A percentile compares a stretch with the other conserved stretches of the same genome.
Evolutionary conservation across 179 eudicot genomes (phyloP).

Genomic region (Patellifolia procumbens): DNA sequence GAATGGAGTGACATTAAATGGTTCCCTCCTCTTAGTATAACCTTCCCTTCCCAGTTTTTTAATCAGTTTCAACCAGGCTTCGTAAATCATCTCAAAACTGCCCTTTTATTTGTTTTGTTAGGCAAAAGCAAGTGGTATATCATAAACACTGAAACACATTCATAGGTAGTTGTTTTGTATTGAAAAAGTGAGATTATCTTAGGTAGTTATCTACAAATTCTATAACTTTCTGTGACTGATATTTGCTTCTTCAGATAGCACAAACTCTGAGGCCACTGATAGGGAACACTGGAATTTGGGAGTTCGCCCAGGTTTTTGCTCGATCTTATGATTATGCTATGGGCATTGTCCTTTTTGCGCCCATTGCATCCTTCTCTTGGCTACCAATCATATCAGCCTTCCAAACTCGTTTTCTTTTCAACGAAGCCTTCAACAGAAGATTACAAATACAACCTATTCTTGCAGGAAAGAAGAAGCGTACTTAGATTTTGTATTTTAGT

Average conservation of each 20-base stretch:
- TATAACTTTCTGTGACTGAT: neutral
- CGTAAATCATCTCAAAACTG: too few relatives aligned
- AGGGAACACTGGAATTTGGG: conserved; percentile 66
- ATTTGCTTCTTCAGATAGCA: conserved; percentile 52
- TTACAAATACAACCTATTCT: conserved; percentile 84
- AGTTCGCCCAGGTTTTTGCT: conserved; percentile 68
- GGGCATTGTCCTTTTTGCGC: conserved; percentile 81
- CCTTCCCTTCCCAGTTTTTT: too few relatives aligned
- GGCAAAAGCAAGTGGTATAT: too few relatives aligned
- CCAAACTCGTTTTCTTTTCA: conserved; percentile 95
- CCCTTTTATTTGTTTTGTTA: too few relatives aligned
- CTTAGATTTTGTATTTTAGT: conserved; percentile 27
- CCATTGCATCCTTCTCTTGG: conserved; percentile 86
- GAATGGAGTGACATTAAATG: too few relatives aligned
- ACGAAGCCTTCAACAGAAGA: conserved; percentile 83
- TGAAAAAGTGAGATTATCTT: too few relatives aligned
- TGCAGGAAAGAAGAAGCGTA: conserved; percentile 63
- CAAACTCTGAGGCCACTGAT: conserved; percentile 73
- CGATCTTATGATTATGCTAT: conserved; percentile 77
- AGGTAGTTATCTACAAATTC: too few relatives aligned
- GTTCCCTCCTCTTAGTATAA: too few relatives aligned
- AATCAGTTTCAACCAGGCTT: too few relatives aligned
- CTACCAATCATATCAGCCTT: conserved; percentile 88
- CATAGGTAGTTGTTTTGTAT: too few relatives aligned
- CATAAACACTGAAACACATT: too few relatives aligned